phyloP scores from a whole-genome alignment of 345 rosid species.

The Bruguiera sexangula region DNA sequence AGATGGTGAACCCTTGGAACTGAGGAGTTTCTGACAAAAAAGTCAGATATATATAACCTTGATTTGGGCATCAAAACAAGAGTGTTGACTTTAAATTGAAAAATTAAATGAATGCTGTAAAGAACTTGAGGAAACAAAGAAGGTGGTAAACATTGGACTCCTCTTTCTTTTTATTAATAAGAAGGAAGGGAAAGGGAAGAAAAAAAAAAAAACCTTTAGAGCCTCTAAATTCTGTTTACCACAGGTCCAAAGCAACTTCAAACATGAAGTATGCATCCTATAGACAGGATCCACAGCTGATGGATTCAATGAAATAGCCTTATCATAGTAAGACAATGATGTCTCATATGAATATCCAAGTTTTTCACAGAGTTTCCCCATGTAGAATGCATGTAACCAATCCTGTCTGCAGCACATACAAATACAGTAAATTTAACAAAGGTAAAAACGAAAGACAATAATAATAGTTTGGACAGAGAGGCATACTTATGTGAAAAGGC shows the following conservation, averaged over 20 bases:
- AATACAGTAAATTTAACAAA: slow-evolving; percentile 7
- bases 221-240: slow-evolving; percentile 67
- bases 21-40: background rate
- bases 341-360: slow-evolving; percentile 65
- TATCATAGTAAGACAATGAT: slow-evolving; percentile 65
- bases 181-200: background rate
- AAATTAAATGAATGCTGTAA: background rate
- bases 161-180: background rate
- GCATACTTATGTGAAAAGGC: slow-evolving; percentile 75
- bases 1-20: slow-evolving; percentile 2
- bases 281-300: slow-evolving; percentile 91
- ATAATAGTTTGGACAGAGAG: slow-evolving; percentile 12
- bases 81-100: background rate
- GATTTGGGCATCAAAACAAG: background rate
- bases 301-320: slow-evolving; percentile 74
- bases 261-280: slow-evolving; percentile 95
- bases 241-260: slow-evolving; percentile 65
- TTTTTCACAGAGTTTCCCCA: slow-evolving; percentile 94
- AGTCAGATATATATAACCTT: background rate
- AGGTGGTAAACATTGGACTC: background rate
- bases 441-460: slow-evolving; percentile 10
- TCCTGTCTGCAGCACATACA: slow-evolving; percentile 60
- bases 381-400: slow-evolving; percentile 96
- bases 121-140: background rate
- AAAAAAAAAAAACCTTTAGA: slow-evolving; percentile 53